Conservation (phyloP, 2,329 filamentous ascomycete species). For the Herpotrichia juniperi region DNA sequence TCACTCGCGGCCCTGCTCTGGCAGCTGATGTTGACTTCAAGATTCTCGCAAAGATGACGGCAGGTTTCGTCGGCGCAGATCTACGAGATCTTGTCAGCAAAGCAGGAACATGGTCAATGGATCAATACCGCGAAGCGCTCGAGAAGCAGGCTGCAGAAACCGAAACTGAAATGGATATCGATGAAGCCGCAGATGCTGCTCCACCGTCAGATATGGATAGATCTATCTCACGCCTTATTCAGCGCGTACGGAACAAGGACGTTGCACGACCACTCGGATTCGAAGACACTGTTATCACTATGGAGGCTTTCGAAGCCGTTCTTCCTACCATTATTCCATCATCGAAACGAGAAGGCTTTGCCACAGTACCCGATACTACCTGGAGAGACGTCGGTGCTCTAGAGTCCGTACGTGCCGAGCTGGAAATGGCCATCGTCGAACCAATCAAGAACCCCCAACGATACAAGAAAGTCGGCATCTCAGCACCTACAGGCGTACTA, state of each 20-base stretch:
- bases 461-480: constrained; percentile 79
- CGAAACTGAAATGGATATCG: constrained; percentile 59
- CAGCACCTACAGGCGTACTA: constrained; percentile 82
- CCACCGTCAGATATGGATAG: constrained; percentile 27
- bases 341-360: constrained; percentile 91
- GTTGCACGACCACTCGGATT: constrained; percentile 59
- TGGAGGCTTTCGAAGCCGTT: constrained; percentile 74
- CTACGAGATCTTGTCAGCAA: constrained; percentile 74
- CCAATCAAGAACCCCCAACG: constrained; percentile 83
- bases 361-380: constrained; percentile 89
- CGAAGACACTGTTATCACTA: constrained; percentile 63
- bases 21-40: constrained; percentile 74
- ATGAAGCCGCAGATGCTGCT: constrained; percentile 34
- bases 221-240: constrained; percentile 55
- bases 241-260: constrained; percentile 56
- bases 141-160: constrained; percentile 44
- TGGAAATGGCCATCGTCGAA: constrained; percentile 84
- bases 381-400: constrained; percentile 94
- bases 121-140: constrained; percentile 62
- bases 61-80: constrained; percentile 93
- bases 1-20: constrained; percentile 70
- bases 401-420: constrained; percentile 75
- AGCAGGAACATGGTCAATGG: constrained; percentile 68
- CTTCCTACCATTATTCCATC: constrained; percentile 79
- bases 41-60: constrained; percentile 79